Base-by-base conservation (phyloP, 768 basidiomycete species). In the Boletus bicolor region DNA sequence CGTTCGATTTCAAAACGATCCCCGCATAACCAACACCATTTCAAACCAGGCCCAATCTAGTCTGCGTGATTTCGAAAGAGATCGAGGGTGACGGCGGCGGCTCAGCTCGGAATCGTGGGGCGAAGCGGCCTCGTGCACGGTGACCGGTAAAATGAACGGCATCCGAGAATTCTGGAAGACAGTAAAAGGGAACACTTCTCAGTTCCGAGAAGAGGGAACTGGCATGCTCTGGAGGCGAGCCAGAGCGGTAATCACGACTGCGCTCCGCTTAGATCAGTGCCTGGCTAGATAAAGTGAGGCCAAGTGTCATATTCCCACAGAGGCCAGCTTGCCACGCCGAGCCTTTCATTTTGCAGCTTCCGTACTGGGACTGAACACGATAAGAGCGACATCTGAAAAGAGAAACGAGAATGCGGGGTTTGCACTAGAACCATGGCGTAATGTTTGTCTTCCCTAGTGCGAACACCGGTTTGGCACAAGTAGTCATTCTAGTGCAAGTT, bases 261-360 rank as follows among this genome's bases (percentile, higher is more conserved):
- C 51, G 44, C 55, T 59, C 68, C 58, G 60, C 49, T 55, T 45
- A 59, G 57, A 57, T 65, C 57, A 61, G 68, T 69, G 63, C 70
- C 68, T 70, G 65, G 59, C 54, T 46, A 56, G 61, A 64, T 70
- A 65, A 59, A 59, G 58, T 62, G 63, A 62, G 45, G 56, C 57
- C 52, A 53, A 59, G 7, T 59, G 50, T 55, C 39, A n/a, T 41
- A 35, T 66, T 67, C 67, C 54, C 64, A 64, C 56, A 61, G 44
- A 44, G 37, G 36, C 49, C 24, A 50, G 30, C 43, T 56, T 32
- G 45, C 50, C 42, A 54, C 36, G 58, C 61, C 57, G 54, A 57
- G 56, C 57, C 49, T 67, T 69, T 69, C 59, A 69, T 67, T 67
- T 69, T 64, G 53, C 28, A 19, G 41, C 41, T 55, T 52, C 57